Evolutionary conservation across 2,329 filamentous ascomycete genomes (phyloP).

Genomic region (Fusarium sp.): DNA sequence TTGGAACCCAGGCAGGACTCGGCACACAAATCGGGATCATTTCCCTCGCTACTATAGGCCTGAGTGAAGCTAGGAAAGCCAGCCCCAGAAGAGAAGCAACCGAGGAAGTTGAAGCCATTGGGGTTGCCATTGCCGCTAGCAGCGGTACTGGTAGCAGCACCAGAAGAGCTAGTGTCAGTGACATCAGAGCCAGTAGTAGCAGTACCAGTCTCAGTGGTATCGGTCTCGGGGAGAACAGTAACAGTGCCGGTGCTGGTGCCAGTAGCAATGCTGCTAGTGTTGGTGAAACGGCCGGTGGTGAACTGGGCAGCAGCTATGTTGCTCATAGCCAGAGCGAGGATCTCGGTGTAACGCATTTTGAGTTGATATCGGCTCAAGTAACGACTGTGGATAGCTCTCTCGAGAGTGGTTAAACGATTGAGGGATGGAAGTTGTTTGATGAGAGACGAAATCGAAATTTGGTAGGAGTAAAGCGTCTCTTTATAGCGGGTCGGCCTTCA

Average conservation of each 20-base stretch:
- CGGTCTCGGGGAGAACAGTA: too few species aligned
- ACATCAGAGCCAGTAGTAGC: slow-evolving; percentile 1
- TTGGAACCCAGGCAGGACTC: slow-evolving; percentile 40
- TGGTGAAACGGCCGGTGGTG: slow-evolving; percentile 16
- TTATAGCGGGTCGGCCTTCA: slow-evolving; percentile 47
- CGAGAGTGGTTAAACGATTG: slow-evolving; percentile 47
- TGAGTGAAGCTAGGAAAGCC: slow-evolving; percentile 48
- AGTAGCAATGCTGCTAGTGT: too few species aligned
- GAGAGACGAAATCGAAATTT: slow-evolving; percentile 25
- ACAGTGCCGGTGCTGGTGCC: too few species aligned
- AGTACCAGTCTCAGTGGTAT: slow-evolving; percentile 8
- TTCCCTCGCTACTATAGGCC: slow-evolving; percentile 12
- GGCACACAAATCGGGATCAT: slow-evolving; percentile 42
- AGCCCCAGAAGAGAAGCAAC: slow-evolving; percentile 47
- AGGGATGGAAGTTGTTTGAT: slow-evolving; percentile 43
- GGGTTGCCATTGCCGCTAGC: slow-evolving; percentile 15
- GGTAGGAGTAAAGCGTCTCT: slow-evolving; percentile 32
- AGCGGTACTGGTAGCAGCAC: too few species aligned
- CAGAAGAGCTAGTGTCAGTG: too few species aligned
- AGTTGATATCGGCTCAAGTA: slow-evolving; percentile 19
- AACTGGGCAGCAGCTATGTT: slow-evolving; percentile 48
- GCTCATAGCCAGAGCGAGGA: slow-evolving; percentile 51
- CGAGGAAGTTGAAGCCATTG: slow-evolving; percentile 43
- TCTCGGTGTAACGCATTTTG: slow-evolving; percentile 51
- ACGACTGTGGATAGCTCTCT: slow-evolving; percentile 46